Conservation (phyloP, 768 basidiomycete species). For the Tephrocybe sp. region DNA sequence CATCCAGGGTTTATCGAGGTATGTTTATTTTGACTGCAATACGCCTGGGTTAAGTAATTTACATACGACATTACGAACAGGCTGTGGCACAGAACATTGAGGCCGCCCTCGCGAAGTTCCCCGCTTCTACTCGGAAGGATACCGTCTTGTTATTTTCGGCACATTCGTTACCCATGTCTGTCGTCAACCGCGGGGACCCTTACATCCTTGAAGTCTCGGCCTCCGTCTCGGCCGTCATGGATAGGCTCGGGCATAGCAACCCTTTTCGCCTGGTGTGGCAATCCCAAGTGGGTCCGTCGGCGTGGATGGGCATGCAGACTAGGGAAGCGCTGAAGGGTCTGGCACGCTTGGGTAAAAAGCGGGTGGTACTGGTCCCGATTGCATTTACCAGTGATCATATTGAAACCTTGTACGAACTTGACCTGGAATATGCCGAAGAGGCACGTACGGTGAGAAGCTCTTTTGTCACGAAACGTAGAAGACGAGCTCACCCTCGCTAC, state of each 20-base stretch:
- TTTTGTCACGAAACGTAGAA: slow-evolving; percentile 14
- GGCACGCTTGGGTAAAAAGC: slow-evolving; percentile 72
- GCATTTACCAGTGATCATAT: slow-evolving; percentile 99
- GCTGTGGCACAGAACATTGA: slow-evolving; percentile 90
- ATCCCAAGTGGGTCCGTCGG: slow-evolving; percentile 93
- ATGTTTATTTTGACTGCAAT: slow-evolving; percentile 21
- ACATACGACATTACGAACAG: slow-evolving; percentile 38
- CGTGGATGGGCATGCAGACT: slow-evolving; percentile 99
- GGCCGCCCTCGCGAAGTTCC: slow-evolving; percentile 76
- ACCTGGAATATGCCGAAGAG: slow-evolving; percentile 90
- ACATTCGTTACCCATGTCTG: slow-evolving; percentile 96
- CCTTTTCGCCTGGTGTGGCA: slow-evolving; percentile 98
- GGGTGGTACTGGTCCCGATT: slow-evolving; percentile 85
- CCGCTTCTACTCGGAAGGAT: slow-evolving; percentile 65
- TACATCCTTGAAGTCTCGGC: slow-evolving; percentile 95
- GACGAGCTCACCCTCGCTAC: slow-evolving; percentile 14
- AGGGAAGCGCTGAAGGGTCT: slow-evolving; percentile 87
- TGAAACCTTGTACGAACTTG: slow-evolving; percentile 96
- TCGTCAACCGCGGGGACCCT: slow-evolving; percentile 98
- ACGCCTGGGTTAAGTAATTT: neutral
- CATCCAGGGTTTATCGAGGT: slow-evolving; percentile 95
- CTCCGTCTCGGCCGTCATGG: slow-evolving; percentile 92
- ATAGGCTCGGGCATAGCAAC: slow-evolving; percentile 72
- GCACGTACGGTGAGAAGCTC: slow-evolving; percentile 72
- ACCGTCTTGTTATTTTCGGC: slow-evolving; percentile 93